Base-by-base conservation (phyloP, 2,329 filamentous ascomycete genomes). In the Gliomastix tumulicola region DNA sequence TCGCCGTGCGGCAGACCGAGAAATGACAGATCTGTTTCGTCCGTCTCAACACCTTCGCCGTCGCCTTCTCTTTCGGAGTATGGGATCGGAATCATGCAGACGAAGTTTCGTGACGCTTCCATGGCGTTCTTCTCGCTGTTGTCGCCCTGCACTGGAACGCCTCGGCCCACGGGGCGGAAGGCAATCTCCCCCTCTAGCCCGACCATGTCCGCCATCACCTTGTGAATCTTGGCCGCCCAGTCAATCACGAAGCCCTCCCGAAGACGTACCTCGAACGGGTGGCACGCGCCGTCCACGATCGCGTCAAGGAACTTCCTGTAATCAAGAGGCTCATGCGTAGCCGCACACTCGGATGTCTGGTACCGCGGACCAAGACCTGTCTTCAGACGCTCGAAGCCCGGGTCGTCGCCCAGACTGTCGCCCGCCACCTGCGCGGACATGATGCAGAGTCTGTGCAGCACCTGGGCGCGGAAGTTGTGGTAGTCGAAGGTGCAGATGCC, bases 401-500 rank as follows among this genome's bases (percentile, higher is more conserved):
- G 30, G 18, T 12, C 12, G 18, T 32, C 18, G 18, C 30, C 15
- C 8, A 32, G 13, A 7, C 13, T 32, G 30, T 32, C 30, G 6
- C 13, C 30, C 18, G 13, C 30, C 5, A 13, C 18, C 4, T 32
- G 15, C 12, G 18, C 30, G 13, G 18, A 32, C 30, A 13, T 17
- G 16, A 10, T 22, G 17, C 16, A 19, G n/a, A 20, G 17, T n/a
- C 32, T 8, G 5, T 34, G 32, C 5, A 18, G 32, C 12, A 34
- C 18, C 15, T 34, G 32, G 16, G 32, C 15, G 7, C 32, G 32
- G 5, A 34, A 21, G 5, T 21, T 21, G 13, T 32, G 13, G 30
- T 16, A 34, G 15, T 34, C 32, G 15, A 34, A 34, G 11, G 32
- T 34, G 20, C 32, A 34, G 11, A 34, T 34, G 10, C 32, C 32